Base-by-base conservation (phyloP, 2,329 filamentous ascomycete species). In the Helotiales sp. region DNA sequence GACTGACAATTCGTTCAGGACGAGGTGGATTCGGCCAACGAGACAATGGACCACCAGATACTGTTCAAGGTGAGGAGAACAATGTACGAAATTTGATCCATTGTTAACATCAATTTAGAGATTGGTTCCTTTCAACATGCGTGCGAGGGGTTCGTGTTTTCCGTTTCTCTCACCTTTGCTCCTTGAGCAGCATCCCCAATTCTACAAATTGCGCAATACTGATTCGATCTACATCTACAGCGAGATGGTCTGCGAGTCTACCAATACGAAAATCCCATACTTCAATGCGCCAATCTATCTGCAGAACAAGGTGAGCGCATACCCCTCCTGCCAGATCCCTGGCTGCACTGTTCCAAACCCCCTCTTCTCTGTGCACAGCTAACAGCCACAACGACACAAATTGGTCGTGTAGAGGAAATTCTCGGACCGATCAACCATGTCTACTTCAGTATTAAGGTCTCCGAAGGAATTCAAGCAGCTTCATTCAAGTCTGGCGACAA, bases 281-380 rank as follows among this genome's bases (percentile, higher is more conserved):
- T 99, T 99, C 90, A 98, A 97, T 85, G 96, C 96, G 69, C 93
- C 93, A 74, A 97, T 99, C 81, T 99, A 96, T 84, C 91, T 98
- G 77, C 95, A 98, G 87, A 99, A 98, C 86, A 99, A 98, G 87
- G 91, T 71, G 79, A 34, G 43, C 22, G 13, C 22, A 26, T 47
- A 0, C 5, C 5, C 17, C n/a, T n/a, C 24, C 20, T 15, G 7
- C 7, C 17, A 15, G 34, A n/a, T n/a, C n/a, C n/a, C n/a, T n/a
- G n/a, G n/a, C n/a, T n/a, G 34, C 15, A 37, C 7, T 22, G 20
- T 34, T n/a, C 30, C 24, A 26, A 15, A 43, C 15, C 24, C 15
- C 34, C 37, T 37, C 26, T 43, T 28, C 47, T 47, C 13, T 20
- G 34, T 8, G 2, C 37, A 26, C 4, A 64, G 32, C 68, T 72